Percentiles rank a stretch among this genome's conserved stretches.
Conservation (phyloP, 371 early-diverging fungal genomes). For the Mortierella sp. region DNA sequence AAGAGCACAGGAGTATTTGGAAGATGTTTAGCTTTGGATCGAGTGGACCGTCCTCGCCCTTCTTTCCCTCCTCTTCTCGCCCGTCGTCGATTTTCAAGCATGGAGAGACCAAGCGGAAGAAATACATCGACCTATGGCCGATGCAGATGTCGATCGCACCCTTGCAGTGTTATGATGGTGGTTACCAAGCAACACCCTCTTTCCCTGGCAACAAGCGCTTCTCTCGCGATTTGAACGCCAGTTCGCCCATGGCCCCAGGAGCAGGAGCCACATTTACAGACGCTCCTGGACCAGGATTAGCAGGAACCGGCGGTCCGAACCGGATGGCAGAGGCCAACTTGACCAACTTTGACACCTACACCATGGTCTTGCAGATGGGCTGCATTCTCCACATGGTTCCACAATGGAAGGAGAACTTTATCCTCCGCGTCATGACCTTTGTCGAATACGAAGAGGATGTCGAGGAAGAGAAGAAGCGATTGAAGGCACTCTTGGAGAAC, state of each 20-base stretch:
- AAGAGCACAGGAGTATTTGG: constrained; percentile 37
- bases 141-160: constrained; percentile 63
- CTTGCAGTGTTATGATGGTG: constrained; percentile 18
- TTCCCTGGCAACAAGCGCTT: constrained; percentile 21
- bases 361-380: constrained; percentile 80
- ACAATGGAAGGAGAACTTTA: constrained; percentile 64
- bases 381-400: constrained; percentile 76
- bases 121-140: constrained; percentile 75
- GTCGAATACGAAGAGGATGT: constrained; percentile 69
- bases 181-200: constrained; percentile 8
- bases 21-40: constrained; percentile 23
- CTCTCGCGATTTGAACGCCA: constrained; percentile 26
- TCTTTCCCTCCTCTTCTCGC: constrained; percentile 19
- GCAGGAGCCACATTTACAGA: constrained; percentile 6
- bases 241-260: neutral
- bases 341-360: constrained; percentile 76
- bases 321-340: constrained; percentile 43
- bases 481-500: constrained; percentile 64
- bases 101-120: constrained; percentile 40
- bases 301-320: neutral
- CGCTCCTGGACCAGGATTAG: neutral
- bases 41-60: constrained; percentile 12
- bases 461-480: constrained; percentile 62
- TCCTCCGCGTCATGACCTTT: constrained; percentile 71
- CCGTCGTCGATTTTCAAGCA: constrained; percentile 33